Base-by-base conservation (phyloP, 208 protist genomes). In the Lotmaria passim region DNA sequence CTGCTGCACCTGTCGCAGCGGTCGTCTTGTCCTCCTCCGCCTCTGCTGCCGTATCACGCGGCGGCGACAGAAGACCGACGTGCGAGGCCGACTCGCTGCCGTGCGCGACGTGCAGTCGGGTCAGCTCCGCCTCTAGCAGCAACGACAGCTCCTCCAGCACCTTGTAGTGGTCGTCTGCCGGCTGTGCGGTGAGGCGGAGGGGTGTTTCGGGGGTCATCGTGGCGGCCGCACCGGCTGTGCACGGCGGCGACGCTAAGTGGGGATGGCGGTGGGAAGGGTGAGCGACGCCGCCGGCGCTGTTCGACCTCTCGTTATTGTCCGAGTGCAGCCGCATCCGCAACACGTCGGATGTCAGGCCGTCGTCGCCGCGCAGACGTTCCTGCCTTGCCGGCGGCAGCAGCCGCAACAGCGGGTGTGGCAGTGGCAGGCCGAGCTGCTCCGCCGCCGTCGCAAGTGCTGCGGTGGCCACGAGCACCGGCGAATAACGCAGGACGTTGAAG, bases 401-500 rank as follows among this genome's bases (percentile, higher is more conserved):
- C 2, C 69, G 62, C 24, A 75, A 33, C 23, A 91, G 43, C 8
- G 81, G 79, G 2, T 47, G 50, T 17, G 86, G 86, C 15, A 91
- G 80, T 2, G 71, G 48, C 60, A 82, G 65, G 26, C 57, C 15
- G 7, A 79, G 41, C 50, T 76, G 58, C 70, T 87, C 78, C 28
- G 87, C 83, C 6, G 81, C 78, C 3, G 75, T 69, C 15, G 76
- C 77, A 12, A 90, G 44, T 51, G 87, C 73, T 19, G 82, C 83
- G 15, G 80, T 43, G 19, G 66, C 83, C 21, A 89, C 58, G 19
- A 81, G 48, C 15, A 77, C 57, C 1, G 73, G 83, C 1, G 72
- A 52, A 47, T 79, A 44, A 14, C 69, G 63, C 46, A 80, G 73
- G 17, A 78, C 48, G 38, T 52, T 75, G 60, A 12, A 11, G 17